Conservation (phyloP, 192 early-diverging fungal species). For the Podila minutissima region DNA sequence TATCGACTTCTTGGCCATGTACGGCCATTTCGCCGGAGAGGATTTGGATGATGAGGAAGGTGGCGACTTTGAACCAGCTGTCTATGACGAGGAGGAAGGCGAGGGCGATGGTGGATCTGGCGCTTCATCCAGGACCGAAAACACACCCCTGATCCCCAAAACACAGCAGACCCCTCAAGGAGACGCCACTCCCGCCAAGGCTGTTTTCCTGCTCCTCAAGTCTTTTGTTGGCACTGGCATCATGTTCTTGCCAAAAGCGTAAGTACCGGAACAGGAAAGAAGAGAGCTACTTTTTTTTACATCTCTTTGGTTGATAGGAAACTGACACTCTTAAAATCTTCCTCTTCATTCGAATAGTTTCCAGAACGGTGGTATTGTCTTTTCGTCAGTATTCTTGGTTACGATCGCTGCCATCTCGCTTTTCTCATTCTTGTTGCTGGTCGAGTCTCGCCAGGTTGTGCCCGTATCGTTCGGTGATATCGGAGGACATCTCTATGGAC, state of each 20-base stretch:
- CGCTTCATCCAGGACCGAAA: constrained; percentile 29
- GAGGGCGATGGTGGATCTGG: constrained; percentile 18
- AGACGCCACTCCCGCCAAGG: constrained; percentile 75
- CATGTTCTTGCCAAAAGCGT: constrained; percentile 74
- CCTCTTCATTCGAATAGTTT: constrained; percentile 58
- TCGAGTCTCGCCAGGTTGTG: constrained; percentile 71
- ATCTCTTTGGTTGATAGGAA: background rate
- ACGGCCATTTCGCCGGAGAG: constrained; percentile 95
- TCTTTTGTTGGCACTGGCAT: constrained; percentile 85
- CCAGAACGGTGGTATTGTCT: constrained; percentile 79
- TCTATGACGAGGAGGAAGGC: constrained; percentile 57
- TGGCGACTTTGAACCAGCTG: constrained; percentile 36
- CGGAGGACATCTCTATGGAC: constrained; percentile 72
- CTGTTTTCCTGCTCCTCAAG: constrained; percentile 82
- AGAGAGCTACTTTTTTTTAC: background rate
- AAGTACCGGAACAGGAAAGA: constrained; percentile 15
- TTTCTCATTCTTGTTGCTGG: constrained; percentile 75
- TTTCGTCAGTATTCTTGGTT: constrained; percentile 73
- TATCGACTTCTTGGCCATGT: constrained; percentile 93
- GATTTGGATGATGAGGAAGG: constrained; percentile 83
- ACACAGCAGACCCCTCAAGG: constrained; percentile 51
- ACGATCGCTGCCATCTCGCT: constrained; percentile 73
- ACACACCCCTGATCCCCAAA: constrained; percentile 52
- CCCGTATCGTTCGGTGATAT: constrained; percentile 80
- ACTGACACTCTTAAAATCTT: background rate